Evolutionary conservation across 805 yeast species (phyloP), one percentile per base, ranked within the genome.

Genomic region (Cyberlindnera galapagoensis): DNA sequence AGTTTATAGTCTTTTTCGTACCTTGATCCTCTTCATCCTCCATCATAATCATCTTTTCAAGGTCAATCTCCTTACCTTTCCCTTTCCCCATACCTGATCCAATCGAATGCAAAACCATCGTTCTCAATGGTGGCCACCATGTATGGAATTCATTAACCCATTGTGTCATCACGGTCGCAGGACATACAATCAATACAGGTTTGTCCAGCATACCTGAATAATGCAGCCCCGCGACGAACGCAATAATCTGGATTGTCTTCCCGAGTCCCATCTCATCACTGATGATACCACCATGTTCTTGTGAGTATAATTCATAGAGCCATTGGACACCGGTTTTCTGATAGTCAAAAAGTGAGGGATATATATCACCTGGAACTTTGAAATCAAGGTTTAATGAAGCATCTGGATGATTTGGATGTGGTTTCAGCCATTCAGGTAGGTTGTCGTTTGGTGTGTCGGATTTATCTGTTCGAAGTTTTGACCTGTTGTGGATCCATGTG

Each of bases 221-320:
- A 49, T 88, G 95, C 24, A 92, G 63, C 0, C 95, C 92, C 0
- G 97, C 97, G 7, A 92, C 50, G 54, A 90, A 92, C 1, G 97
- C 76, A 26, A 87, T 86, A 7, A 92, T 73, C 52, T 92, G 97
- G 31, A 92, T 81, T 0, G 98, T 92, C 51, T 92, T 92, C 3
- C 98, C 98, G 12, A 92, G 60, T 0, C 98, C 98, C 98, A 92
- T 92, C 56, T 92, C 98, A 57, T 92, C 98, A 17, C 97, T 97
- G 24, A 92, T 70, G 15, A 92, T 92, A 0, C 98, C 98, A 3
- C 98, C 98, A 3, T 88, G 80, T 30, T 74, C 76, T 54, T 92
- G 97, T 14, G 76, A 68, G 48, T 83, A 80, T n/a, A 92, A 63
- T 51, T 92, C 98, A 80, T 94, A 88, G 3, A 92, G 70, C 98